These are phyloP conservation scores for Gonapodya prolifera DNA, from an alignment of 192 early-diverging fungal species.

Conservation along the genomic window DNA sequence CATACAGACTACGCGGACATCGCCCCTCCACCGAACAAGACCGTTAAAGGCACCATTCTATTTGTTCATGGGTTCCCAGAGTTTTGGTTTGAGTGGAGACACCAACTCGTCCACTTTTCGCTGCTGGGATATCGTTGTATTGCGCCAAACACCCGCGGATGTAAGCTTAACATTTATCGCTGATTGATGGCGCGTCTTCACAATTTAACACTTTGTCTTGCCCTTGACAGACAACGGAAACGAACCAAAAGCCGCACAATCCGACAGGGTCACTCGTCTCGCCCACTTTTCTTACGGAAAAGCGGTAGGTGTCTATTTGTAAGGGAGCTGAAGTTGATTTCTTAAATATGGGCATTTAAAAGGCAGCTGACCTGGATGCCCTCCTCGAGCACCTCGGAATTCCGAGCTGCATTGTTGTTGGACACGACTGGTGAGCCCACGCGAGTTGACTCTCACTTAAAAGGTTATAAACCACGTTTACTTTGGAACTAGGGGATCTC, in stretches of 20 bases:
- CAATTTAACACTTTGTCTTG: neutral
- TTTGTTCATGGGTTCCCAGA: conserved; percentile 4
- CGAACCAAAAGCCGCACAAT: neutral
- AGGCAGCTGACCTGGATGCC: neutral
- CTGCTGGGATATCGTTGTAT: neutral
- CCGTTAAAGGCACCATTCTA: neutral
- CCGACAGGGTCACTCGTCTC: neutral
- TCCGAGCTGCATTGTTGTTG: neutral
- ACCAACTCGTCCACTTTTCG: neutral
- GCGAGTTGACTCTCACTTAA: too few relatives aligned
- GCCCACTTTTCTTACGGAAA: neutral
- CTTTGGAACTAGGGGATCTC: neutral
- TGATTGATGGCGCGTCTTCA: neutral
- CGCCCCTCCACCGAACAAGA: neutral
- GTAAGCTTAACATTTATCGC: too few relatives aligned
- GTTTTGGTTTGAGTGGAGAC: conserved; percentile 3
- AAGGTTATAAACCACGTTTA: too few relatives aligned
- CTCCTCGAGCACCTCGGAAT: neutral
- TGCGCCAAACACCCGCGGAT: neutral
- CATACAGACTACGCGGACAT: neutral
- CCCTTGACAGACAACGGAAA: conserved; percentile 4
- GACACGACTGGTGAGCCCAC: conserved; percentile 2
- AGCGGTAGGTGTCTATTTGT: too few relatives aligned
- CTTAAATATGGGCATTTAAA: too few relatives aligned
- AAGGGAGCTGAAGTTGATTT: too few relatives aligned